phyloP scores from a whole-genome alignment of 441 rosid genomes.

The Melianthus villosus region DNA sequence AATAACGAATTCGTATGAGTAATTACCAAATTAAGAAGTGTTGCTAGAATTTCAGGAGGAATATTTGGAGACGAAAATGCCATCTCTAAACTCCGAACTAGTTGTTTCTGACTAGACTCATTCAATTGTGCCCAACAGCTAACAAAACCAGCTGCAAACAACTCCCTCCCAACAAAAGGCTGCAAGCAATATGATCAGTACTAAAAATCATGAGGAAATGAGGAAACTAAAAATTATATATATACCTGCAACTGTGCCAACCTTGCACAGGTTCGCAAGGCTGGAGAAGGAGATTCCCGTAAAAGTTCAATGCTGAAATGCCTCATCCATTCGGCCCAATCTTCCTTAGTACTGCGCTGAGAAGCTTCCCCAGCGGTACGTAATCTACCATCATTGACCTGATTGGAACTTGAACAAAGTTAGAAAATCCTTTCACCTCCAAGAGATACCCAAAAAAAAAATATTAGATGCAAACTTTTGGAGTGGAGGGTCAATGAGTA shows the following conservation, averaged over 20 bases:
- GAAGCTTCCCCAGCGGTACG: slow-evolving; percentile 99
- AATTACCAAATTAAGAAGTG: slow-evolving; percentile 93
- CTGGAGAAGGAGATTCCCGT: slow-evolving; percentile 98
- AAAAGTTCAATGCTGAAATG: slow-evolving; percentile 97
- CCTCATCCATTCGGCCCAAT: slow-evolving; percentile 99
- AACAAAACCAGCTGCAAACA: slow-evolving; percentile 99
- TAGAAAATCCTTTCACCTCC: too few species aligned
- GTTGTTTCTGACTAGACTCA: slow-evolving; percentile 79
- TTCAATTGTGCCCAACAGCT: slow-evolving; percentile 97
- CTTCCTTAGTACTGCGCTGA: slow-evolving; percentile 98
- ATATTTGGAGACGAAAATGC: slow-evolving; percentile 98
- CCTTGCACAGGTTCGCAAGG: slow-evolving; percentile 90
- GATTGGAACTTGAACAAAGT: slow-evolving; percentile 5
- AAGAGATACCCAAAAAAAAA: too few species aligned
- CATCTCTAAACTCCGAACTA: slow-evolving; percentile 94
- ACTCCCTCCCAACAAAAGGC: slow-evolving; percentile 96
- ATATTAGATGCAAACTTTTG: too few species aligned
- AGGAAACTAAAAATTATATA: slow-evolving; percentile 7
- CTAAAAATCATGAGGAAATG: slow-evolving; percentile 6
- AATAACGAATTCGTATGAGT: too few species aligned
- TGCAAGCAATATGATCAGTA: slow-evolving; percentile 30
- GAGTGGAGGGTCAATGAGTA: too few species aligned
- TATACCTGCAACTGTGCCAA: slow-evolving; percentile 92
- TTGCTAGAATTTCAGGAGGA: slow-evolving; percentile 97
- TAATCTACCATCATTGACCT: slow-evolving; percentile 87